phyloP scores from a whole-genome alignment of 345 rosid genomes.

The Eucalyptus curtisii region DNA sequence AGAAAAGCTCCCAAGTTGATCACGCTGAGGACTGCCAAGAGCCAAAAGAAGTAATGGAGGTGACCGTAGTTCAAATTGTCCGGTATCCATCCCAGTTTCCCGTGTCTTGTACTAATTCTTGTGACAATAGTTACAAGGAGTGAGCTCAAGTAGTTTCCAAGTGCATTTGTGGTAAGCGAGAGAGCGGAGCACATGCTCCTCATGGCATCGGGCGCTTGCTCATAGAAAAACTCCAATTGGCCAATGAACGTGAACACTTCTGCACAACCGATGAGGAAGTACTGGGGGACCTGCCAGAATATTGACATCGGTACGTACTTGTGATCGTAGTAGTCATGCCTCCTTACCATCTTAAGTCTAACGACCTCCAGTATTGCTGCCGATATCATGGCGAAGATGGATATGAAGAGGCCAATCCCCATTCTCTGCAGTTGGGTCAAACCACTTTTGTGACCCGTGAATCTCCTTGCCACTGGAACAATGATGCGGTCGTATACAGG shows the following conservation, averaged over 20 bases:
- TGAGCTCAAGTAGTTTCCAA: slow-evolving; percentile 24
- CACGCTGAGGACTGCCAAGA: slow-evolving; percentile 17
- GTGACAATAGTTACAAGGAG: slow-evolving; percentile 13
- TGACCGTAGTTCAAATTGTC: slow-evolving; percentile 28
- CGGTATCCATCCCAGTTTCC: slow-evolving; percentile 25
- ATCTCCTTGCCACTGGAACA: slow-evolving; percentile 13
- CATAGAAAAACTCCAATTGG: slow-evolving; percentile 36
- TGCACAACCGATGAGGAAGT: slow-evolving; percentile 36
- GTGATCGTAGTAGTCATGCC: slow-evolving; percentile 6
- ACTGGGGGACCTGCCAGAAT: slow-evolving; percentile 44
- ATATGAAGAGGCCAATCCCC: slow-evolving; percentile 24
- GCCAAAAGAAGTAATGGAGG: slow-evolving; percentile 30
- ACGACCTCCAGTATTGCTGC: slow-evolving; percentile 15
- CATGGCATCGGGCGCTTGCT: slow-evolving; percentile 45
- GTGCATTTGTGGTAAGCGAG: slow-evolving; percentile 10
- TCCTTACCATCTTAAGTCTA: slow-evolving; percentile 10
- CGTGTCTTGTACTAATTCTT: slow-evolving; percentile 6
- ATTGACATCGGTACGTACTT: slow-evolving; percentile 15
- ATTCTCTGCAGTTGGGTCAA: slow-evolving; percentile 28
- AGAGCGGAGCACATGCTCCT: slow-evolving; percentile 40
- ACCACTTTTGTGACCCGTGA: slow-evolving; percentile 13
- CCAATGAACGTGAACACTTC: slow-evolving; percentile 39
- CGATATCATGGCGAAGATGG: slow-evolving; percentile 17
- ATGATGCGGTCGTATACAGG: slow-evolving; percentile 17
- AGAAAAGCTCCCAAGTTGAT: slow-evolving; percentile 14